Percentiles rank a stretch among this genome's conserved stretches.
Evolutionary conservation across 2,329 filamentous ascomycete species (phyloP).

Genomic region (Ascochyta rabiei): DNA sequence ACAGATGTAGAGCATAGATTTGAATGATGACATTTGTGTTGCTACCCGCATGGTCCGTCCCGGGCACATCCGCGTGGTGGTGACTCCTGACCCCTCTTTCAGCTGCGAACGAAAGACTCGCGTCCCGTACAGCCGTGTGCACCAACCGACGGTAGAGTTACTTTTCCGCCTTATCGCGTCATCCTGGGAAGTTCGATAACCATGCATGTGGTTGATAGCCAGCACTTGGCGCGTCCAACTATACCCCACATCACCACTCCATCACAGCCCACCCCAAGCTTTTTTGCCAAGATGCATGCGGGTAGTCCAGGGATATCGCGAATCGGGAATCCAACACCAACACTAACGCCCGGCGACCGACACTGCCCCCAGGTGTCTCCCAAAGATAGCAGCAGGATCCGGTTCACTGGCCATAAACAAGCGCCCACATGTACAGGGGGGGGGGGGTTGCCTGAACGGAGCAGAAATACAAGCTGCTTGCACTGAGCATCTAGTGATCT

Average conservation of each 20-base stretch:
- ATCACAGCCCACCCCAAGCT: constrained; percentile 9
- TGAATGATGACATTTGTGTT: constrained; percentile 14
- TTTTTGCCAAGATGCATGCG: constrained; percentile 17
- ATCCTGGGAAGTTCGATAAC: constrained; percentile 15
- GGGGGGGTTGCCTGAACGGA: too few relatives aligned
- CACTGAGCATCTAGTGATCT: too few relatives aligned
- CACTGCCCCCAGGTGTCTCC: not conserved
- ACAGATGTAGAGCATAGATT: constrained; percentile 7
- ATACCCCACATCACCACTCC: constrained; percentile 13
- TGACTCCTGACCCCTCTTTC: constrained; percentile 8
- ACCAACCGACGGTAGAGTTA: not conserved
- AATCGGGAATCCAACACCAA: constrained; percentile 9
- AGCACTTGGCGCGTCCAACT: constrained; percentile 10
- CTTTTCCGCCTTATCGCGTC: constrained; percentile 14
- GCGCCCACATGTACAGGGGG: not conserved
- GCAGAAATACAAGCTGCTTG: too few relatives aligned
- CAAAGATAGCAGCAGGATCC: constrained; percentile 11
- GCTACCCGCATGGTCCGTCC: constrained; percentile 7
- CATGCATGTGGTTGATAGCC: constrained; percentile 16
- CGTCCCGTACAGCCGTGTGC: constrained; percentile 10
- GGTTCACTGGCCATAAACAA: not conserved
- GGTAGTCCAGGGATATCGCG: constrained; percentile 6
- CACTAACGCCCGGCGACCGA: constrained; percentile 13
- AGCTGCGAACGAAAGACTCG: not conserved
- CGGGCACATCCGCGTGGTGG: not conserved